phyloP scores from a whole-genome alignment of 352 stramenopile species.

The Phytophthora crassamura region DNA sequence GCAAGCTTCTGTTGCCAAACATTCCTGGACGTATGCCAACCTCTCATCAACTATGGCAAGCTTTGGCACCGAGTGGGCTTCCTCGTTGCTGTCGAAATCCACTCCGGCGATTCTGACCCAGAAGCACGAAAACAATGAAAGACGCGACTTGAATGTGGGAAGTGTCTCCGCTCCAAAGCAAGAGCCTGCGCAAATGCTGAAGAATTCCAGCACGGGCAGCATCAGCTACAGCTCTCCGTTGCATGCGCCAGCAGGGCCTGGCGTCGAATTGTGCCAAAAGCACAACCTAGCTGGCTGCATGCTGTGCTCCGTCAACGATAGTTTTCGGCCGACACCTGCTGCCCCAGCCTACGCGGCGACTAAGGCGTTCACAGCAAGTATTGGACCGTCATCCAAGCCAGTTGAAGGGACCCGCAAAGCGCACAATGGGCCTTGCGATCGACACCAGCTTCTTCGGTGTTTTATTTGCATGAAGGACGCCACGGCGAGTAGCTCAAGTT shows the following conservation, averaged over 20 bases:
- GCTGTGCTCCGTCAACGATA: constrained; percentile 50
- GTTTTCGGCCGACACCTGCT: constrained; percentile 6
- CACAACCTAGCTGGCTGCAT: constrained; percentile 74
- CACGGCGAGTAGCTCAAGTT: constrained; percentile 1
- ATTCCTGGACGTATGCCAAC: constrained; percentile 9
- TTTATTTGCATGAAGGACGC: constrained; percentile 62
- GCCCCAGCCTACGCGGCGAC: not conserved
- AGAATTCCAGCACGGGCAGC: constrained; percentile 7
- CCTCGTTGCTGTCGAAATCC: constrained; percentile 24
- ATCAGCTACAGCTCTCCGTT: constrained; percentile 12
- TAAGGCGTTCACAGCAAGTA: not conserved
- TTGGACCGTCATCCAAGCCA: not conserved
- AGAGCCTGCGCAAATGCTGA: constrained; percentile 18
- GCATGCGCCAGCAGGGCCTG: not conserved
- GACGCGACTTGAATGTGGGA: not conserved
- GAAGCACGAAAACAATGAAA: constrained; percentile 12
- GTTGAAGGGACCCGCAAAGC: constrained; percentile 10
- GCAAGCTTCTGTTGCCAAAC: not conserved
- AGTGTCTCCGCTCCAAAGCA: constrained; percentile 7
- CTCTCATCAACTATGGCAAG: not conserved
- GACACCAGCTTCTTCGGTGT: constrained; percentile 61
- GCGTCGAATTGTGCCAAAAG: constrained; percentile 42
- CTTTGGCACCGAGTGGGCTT: constrained; percentile 16
- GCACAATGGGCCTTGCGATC: constrained; percentile 42
- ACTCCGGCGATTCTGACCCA: constrained; percentile 11